A percentile compares a stretch with the other conserved stretches of the same genome.
Conservation (phyloP, 768 basidiomycete genomes). For the Xerocomellus chrysenteron region DNA sequence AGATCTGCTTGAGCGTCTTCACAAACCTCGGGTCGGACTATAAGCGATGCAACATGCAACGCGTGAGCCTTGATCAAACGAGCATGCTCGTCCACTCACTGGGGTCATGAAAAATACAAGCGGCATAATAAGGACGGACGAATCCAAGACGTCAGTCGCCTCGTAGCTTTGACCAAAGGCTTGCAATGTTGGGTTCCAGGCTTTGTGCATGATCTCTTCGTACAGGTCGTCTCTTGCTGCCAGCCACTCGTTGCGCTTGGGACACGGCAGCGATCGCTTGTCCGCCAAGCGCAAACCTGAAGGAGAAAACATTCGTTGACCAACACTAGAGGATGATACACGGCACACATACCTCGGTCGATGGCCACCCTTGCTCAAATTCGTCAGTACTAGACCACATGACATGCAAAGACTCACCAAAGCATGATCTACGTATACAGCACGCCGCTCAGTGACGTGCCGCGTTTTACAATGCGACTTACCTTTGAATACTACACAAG, state of each 20-base stretch:
- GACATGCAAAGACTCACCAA: constrained; percentile 51
- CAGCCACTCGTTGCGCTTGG: constrained; percentile 68
- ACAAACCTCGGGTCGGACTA: constrained; percentile 88
- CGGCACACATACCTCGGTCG: constrained; percentile 62
- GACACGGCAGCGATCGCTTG: constrained; percentile 90
- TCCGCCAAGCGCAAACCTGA: constrained; percentile 87
- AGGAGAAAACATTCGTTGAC: not conserved
- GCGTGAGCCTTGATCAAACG: not conserved
- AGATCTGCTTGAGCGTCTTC: constrained; percentile 76
- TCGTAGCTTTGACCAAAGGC: constrained; percentile 92
- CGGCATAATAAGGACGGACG: constrained; percentile 89
- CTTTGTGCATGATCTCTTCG: constrained; percentile 89
- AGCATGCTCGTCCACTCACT: constrained; percentile 39
- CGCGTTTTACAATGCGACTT: constrained; percentile 14
- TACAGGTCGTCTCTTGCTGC: constrained; percentile 78
- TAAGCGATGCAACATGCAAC: not conserved
- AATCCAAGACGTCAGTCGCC: constrained; percentile 76
- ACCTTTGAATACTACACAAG: constrained; percentile 73
- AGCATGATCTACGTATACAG: constrained; percentile 68
- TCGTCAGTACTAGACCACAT: not conserved
- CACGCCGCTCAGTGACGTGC: constrained; percentile 5
- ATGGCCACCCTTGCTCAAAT: constrained; percentile 77
- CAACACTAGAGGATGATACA: not conserved
- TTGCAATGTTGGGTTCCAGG: constrained; percentile 71
- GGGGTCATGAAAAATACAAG: constrained; percentile 88